phyloP scores from a whole-genome alignment of 2,329 filamentous ascomycete species.

The Colletotrichum trifolii region DNA sequence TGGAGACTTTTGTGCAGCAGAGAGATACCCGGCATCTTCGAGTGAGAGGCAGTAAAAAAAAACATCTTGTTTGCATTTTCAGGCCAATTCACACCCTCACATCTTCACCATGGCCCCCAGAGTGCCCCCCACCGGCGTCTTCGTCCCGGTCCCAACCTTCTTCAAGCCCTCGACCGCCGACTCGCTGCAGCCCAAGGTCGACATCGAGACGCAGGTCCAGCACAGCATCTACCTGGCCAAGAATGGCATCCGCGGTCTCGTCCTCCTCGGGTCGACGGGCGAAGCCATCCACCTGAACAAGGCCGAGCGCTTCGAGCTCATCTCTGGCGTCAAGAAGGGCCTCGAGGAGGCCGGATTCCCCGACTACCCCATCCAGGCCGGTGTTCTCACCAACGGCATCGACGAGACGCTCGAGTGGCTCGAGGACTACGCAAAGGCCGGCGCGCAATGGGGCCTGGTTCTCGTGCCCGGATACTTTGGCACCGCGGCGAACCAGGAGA shows the following conservation, averaged over 20 bases:
- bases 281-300: conserved; percentile 71
- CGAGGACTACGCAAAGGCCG: conserved; percentile 64
- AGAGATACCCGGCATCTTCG: conserved; percentile 19
- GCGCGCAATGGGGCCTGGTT: conserved; percentile 71
- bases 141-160: conserved; percentile 72
- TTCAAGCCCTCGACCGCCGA: conserved; percentile 57
- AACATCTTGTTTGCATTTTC: background rate
- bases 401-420: conserved; percentile 66
- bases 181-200: conserved; percentile 60
- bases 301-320: conserved; percentile 64
- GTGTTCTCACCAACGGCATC: conserved; percentile 67
- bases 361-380: conserved; percentile 65
- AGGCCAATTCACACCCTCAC: background rate
- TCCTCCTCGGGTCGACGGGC: conserved; percentile 71
- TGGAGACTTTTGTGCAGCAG: background rate
- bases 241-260: conserved; percentile 69
- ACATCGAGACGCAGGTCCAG: conserved; percentile 66
- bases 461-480: conserved; percentile 76
- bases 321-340: conserved; percentile 64
- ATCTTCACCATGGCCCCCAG: conserved; percentile 30
- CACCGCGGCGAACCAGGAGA: conserved; percentile 65
- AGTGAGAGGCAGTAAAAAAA: too few relatives aligned
- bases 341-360: conserved; percentile 66
- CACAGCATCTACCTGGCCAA: conserved; percentile 70
- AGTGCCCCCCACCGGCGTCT: conserved; percentile 59